Evolutionary conservation across 2,329 filamentous ascomycete species (phyloP).

Genomic region (Monosporascus cannonballus): DNA sequence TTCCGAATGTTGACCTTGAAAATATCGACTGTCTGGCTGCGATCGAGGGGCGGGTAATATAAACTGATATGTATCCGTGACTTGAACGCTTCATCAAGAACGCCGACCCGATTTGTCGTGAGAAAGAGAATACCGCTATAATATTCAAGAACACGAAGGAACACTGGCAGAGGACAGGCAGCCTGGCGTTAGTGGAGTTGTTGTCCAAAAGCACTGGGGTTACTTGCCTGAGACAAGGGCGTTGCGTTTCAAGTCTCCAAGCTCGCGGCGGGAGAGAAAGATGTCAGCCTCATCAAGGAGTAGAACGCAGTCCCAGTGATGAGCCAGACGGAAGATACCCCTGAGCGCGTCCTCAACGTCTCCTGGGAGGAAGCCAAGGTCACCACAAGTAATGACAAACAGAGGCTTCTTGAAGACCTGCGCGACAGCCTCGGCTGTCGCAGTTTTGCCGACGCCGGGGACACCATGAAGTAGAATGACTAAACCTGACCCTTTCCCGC

Average conservation of each 20-base stretch:
- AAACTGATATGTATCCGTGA: not conserved
- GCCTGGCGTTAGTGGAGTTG: not conserved
- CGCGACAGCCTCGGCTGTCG: constrained; percentile 7
- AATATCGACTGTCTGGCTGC: not conserved
- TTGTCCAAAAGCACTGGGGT: not conserved
- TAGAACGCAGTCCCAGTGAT: constrained; percentile 25
- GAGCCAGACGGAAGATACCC: constrained; percentile 36
- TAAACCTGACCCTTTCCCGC: constrained; percentile 19
- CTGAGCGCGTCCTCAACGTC: constrained; percentile 34
- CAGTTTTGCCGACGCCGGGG: constrained; percentile 9
- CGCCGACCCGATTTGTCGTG: not conserved
- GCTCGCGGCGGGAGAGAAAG: constrained; percentile 21
- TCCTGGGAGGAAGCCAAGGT: constrained; percentile 34
- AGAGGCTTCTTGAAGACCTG: constrained; percentile 2
- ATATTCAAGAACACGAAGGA: constrained; percentile 30
- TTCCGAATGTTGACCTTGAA: not conserved
- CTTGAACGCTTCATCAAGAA: not conserved
- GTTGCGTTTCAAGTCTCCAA: constrained; percentile 28
- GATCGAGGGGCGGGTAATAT: not conserved
- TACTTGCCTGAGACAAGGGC: constrained; percentile 18
- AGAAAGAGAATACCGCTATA: not conserved
- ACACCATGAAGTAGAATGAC: constrained; percentile 1
- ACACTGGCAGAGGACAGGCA: constrained; percentile 18
- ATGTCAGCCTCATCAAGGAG: constrained; percentile 24
- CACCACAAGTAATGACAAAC: constrained; percentile 3